Base-by-base conservation (phyloP, 768 basidiomycete species). In the Tulasnella sp. region DNA sequence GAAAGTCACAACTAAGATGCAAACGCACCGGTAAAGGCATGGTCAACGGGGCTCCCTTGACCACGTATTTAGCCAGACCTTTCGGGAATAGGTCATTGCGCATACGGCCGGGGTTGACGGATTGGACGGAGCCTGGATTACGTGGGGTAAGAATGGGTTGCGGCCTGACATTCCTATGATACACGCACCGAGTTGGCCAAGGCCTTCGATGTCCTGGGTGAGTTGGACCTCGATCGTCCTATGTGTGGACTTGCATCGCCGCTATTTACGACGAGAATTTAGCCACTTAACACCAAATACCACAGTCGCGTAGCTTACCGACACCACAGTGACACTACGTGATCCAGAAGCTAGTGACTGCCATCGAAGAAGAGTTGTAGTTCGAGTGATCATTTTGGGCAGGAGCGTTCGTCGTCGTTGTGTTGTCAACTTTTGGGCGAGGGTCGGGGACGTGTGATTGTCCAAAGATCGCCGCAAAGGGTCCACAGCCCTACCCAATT, bases 31-130 rank as follows among this genome's bases (percentile, higher is more conserved):
- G 26, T 32, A 32, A 23, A 77, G 75, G 40, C 35, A 40, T 70
- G 55, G 55, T 77, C 29, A 61, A 44, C 1, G 32, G 39, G 16
- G 44, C 67, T 40, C 72, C 79, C 46, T 77, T 79, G n/a, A 79
- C 35, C 5, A 80, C 79, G 48, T 80, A 80, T 70, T 46, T 67
- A 13, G 79, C 79, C 23, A 79, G 48, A 23, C 70, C 72, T 35
- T 72, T 67, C 16, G 79, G 79, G 26, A 46, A 73, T 26, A 80
- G 79, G 42, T 51, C 44, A 40, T 80, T 80, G 26, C 79, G 70
- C 79, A 80, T 80, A 5, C 73, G 55, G 16, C 79, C 79, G 7
- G 79, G 79, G 18, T 44, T 40, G 7, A 80, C 79, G 32, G 51
- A 55, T n/a, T 74, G 71, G 18, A 79, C 32, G 32, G 79, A 79